Percentiles rank a stretch among this genome's conserved stretches.
Conservation (phyloP, 495 filamentous ascomycete species). For the Aspergillus mulundensis region DNA sequence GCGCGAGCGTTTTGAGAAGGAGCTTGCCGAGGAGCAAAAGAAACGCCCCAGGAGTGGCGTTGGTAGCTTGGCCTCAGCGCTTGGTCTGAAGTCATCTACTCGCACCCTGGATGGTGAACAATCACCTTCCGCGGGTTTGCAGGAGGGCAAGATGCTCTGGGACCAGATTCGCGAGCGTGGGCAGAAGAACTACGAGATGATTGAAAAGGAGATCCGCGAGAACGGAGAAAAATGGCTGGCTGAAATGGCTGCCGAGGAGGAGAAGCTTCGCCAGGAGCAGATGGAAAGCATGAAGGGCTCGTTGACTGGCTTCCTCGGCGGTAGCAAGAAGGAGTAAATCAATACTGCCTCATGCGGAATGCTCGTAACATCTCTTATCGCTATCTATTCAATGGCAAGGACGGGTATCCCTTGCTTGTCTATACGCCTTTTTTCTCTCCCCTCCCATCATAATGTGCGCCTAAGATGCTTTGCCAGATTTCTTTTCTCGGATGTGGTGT, state of each 20-base stretch:
- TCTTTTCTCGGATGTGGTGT: conserved; percentile 12
- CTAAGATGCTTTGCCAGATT: conserved; percentile 8
- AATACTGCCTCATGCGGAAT: not conserved
- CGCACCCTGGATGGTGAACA: conserved; percentile 61
- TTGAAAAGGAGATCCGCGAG: conserved; percentile 84
- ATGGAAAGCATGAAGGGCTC: conserved; percentile 81
- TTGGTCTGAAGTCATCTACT: conserved; percentile 65
- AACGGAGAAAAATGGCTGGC: conserved; percentile 92
- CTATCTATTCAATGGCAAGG: not conserved
- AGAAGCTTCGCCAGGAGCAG: conserved; percentile 80
- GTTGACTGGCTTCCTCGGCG: conserved; percentile 54
- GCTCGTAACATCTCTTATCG: not conserved
- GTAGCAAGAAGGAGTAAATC: conserved; percentile 31
- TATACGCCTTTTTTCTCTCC: conserved; percentile 2
- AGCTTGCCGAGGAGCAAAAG: conserved; percentile 65
- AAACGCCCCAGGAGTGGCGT: conserved; percentile 55
- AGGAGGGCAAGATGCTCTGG: conserved; percentile 90
- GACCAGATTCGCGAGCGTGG: conserved; percentile 90
- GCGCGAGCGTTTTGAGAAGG: conserved; percentile 72
- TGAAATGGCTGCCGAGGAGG: conserved; percentile 80
- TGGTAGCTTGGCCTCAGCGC: conserved; percentile 58
- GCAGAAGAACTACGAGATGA: conserved; percentile 78
- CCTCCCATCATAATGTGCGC: conserved; percentile 14
- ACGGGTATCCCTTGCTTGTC: not conserved
- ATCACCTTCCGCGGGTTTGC: conserved; percentile 65